These are phyloP conservation scores for Populus trichocarpa DNA, from an alignment of 441 rosid species.

Conservation along the genomic window DNA sequence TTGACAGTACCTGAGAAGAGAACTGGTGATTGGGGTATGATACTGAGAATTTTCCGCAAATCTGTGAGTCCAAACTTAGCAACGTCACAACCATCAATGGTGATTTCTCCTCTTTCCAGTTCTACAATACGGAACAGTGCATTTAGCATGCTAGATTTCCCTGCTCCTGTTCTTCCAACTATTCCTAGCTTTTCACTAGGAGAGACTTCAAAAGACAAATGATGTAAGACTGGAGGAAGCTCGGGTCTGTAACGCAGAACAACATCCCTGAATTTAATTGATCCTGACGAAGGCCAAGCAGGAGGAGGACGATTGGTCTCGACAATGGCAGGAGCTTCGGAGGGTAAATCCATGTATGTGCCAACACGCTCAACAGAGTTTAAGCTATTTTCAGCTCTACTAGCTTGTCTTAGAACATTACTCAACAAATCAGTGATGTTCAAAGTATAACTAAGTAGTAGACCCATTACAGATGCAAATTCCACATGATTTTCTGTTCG, in stretches of 20 bases:
- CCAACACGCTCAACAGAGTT: neutral
- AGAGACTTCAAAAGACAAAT: slow-evolving; percentile 39
- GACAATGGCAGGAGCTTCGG: neutral
- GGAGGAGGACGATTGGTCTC: slow-evolving; percentile 5
- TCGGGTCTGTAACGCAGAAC: neutral
- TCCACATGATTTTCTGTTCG: slow-evolving; percentile 57
- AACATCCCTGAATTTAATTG: neutral
- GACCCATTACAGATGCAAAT: slow-evolving; percentile 94
- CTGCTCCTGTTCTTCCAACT: slow-evolving; percentile 98
- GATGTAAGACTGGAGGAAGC: neutral
- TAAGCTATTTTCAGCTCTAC: neutral
- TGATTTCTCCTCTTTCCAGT: slow-evolving; percentile 71
- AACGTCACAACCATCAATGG: slow-evolving; percentile 68
- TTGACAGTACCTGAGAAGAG: slow-evolving; percentile 77
- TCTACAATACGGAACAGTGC: slow-evolving; percentile 91
- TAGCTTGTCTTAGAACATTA: neutral
- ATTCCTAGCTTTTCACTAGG: slow-evolving; percentile 89
- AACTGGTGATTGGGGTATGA: slow-evolving; percentile 95
- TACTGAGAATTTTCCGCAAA: slow-evolving; percentile 67
- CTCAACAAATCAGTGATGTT: neutral
- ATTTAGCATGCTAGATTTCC: slow-evolving; percentile 94
- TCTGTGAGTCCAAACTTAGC: slow-evolving; percentile 77
- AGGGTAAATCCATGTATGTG: slow-evolving; percentile 20
- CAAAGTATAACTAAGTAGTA: slow-evolving; percentile 32
- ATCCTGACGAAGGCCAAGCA: neutral